Base-by-base conservation (phyloP, 179 eudicot species). In the Beta macrorhiza region DNA sequence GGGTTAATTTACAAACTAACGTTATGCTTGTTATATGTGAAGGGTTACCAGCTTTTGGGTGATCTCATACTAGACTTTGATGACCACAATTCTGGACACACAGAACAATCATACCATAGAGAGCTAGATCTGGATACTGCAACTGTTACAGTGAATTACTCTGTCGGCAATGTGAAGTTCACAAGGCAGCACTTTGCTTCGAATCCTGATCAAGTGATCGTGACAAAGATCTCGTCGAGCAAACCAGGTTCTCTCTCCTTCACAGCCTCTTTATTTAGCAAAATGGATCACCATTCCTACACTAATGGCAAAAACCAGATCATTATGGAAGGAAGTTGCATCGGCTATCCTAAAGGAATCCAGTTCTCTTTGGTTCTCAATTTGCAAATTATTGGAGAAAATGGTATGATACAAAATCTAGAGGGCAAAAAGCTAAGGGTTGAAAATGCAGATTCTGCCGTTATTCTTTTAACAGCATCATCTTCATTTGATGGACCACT, bases 41-140 rank as follows among this genome's bases (percentile, higher is more conserved):
- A 93, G 98, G 92, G 84, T 67, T 94, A 93, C 86, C 94, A 91
- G 89, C 98, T 89, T 82, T 72, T 94, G 72, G 98, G 98, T 56
- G 94, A 94, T 82, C 87, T 93, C 74, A 91, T 86, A 81, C 84
- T 94, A 58, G 95, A 91, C 4, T 91, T 94, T 77, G 90, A 93
- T 59, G 84, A 83, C 45, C 84, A 88, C 74, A 87, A 89, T 79
- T 82, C 87, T 20, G 53, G 80, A 32, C 88, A 87, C 59, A 42
- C 65, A 47, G 84, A 84, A 63, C 86, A 81, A 0, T 92, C 32
- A 29, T 29, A 94, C 84, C 80, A 78, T 49, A 88, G 98, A 79
- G 97, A 87, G 84, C 88, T 94, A 81, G 91, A 94, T 81, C 84
- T 94, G 83, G 89, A 94, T 80, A 93, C 97, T 29, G 96, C 98